Evolutionary conservation across 2,329 filamentous ascomycete genomes (phyloP), one percentile per base, ranked within the genome.

Genomic region (Botrytis hyacinthi): DNA sequence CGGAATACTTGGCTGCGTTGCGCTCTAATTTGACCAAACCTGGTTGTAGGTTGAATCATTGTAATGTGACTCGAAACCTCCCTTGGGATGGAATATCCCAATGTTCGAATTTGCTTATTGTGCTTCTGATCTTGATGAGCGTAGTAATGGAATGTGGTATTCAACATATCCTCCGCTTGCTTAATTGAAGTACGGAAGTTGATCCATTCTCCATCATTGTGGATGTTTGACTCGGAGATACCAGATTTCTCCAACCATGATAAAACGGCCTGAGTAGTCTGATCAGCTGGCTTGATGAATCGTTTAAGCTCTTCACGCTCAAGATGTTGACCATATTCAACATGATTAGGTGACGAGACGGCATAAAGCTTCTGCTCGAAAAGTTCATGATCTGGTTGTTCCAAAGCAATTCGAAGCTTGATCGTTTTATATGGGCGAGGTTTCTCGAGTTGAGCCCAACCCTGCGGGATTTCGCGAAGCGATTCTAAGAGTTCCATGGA

Each of bases 161-260:
- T 74, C 10, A 81, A 71, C 57, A 82, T 78, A 7, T 75, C 66
- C 70, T 81, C 78, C 0, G 79, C 80, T 68, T 79, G 75, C 14
- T 73, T 74, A 48, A 81, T 74, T 8, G 79, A 78, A 20, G 77
- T 76, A 16, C 74, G 74, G 71, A 81, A 77, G 44, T 77, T 79
- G 60, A 82, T 84, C 86, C 87, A 89, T 77, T 90, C 87, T 76
- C 85, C 86, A 66, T 87, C 85, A 2, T 86, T 82, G 76, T 83
- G 86, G 79, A 87, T 86, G 63, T 80, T 79, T n/a, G 83, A 75
- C 42, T 81, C 78, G 29, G 79, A 77, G 54, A 90, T 83, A 66
- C 84, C 87, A 78, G 87, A 84, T 74, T 86, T 85, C 46, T 80
- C 80, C 8, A 90, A 83, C 87, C 87, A 90, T 63, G 86, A 84